Evolutionary conservation across 352 stramenopile genomes (phyloP), one percentile per base, ranked within the genome.

Genomic region (Phytophthora pistaciae): DNA sequence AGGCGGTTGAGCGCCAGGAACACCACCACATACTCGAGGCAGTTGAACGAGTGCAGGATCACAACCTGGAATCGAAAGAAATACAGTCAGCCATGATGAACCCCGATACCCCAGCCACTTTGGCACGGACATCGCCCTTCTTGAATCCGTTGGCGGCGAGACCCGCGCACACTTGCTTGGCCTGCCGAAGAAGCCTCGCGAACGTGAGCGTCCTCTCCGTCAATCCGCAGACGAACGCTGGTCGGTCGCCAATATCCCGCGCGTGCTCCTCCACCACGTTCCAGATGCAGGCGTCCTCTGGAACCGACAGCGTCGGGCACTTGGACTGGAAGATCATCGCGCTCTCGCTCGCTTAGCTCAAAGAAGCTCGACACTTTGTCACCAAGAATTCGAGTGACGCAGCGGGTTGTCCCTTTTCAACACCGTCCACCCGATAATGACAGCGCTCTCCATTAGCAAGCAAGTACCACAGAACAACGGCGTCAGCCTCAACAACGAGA

Each of bases 311-410:
- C 27, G 50, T 62, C 10, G 55, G 60, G 57, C 75, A 74, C 18
- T 67, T 75, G n/a, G 80, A 85, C 54, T 48, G 72, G 70, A 77
- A 88, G 65, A 84, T 80, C 75, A 78, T 85, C 10, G 3, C 27
- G 27, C 27, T 29, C 16, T 46, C 38, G 38, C 11, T 46, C 38
- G 16, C 38, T 46, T 46, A 6, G 25, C n/a, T 23, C 20, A 29
- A 25, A 5, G 20, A 20, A 33, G 31, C 54, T 48, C 21, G 53
- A 38, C 53, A 27, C n/a, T 46, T 23, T 48, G 55, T 36, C 55
- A 31, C 38, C 38, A 44, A 44, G 38, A 44, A 7, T 44, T 1
- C 38, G 38, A 44, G 38, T 44, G 38, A 36, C 7, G 29, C 16
- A 46, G 29, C 29, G 8, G 29, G 36, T 18, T 44, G 36, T 44